Evolutionary conservation across 768 basidiomycete genomes (phyloP).

Genomic region (Galerina marginata): DNA sequence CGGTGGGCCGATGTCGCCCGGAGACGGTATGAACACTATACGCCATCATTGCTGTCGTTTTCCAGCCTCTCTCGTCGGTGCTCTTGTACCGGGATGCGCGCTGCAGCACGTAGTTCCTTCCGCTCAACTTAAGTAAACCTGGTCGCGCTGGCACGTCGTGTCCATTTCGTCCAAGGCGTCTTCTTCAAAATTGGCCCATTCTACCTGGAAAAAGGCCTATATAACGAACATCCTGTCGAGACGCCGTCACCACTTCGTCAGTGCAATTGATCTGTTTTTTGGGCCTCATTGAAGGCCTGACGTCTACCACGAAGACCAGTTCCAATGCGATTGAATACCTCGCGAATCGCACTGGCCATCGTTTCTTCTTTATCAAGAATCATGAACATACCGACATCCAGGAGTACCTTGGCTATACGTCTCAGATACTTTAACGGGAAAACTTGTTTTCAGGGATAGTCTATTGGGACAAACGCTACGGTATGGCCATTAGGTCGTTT

Average conservation of each 20-base stretch:
- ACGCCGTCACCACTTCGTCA: slow-evolving; percentile 94
- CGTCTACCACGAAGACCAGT: slow-evolving; percentile 96
- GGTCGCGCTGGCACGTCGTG: too few relatives aligned
- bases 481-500: slow-evolving; percentile 94
- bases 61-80: too few relatives aligned
- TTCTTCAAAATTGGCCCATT: slow-evolving; percentile 91
- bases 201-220: slow-evolving; percentile 81
- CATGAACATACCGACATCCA: slow-evolving; percentile 99
- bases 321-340: slow-evolving; percentile 97
- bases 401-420: slow-evolving; percentile 96
- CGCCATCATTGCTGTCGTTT: too few relatives aligned
- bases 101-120: too few relatives aligned
- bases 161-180: slow-evolving; percentile 45
- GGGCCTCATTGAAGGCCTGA: slow-evolving; percentile 96
- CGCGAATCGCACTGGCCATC: slow-evolving; percentile 90
- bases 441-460: slow-evolving; percentile 93
- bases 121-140: too few relatives aligned
- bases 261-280: slow-evolving; percentile 97
- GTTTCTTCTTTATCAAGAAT: slow-evolving; percentile 97
- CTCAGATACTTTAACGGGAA: slow-evolving; percentile 91
- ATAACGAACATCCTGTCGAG: slow-evolving; percentile 68
- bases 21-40: too few relatives aligned
- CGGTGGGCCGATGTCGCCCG: too few relatives aligned
- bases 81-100: too few relatives aligned
- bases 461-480: slow-evolving; percentile 91